Percentiles rank a stretch among this genome's conserved stretches.
phyloP scores from a whole-genome alignment of 139 green algal species.

The Chlamydomonas incerta region DNA sequence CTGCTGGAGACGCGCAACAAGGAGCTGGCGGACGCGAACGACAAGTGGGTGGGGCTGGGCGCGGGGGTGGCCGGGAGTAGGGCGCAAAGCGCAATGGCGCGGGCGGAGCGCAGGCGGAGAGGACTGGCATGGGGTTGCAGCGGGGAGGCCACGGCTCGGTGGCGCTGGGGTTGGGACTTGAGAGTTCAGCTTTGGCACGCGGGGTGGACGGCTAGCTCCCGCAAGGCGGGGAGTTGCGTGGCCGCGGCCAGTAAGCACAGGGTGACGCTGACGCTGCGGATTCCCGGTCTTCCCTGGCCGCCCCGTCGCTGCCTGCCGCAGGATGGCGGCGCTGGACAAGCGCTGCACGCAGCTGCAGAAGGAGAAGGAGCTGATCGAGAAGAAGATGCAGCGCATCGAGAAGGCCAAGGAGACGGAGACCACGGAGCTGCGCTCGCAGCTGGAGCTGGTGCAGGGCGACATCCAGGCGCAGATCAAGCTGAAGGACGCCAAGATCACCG shows the following conservation, averaged over 20 bases:
- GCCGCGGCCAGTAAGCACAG: no score
- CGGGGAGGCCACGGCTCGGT: no score
- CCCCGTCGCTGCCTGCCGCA: not conserved
- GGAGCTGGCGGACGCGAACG: conserved; percentile 60
- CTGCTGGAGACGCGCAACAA: conserved; percentile 58
- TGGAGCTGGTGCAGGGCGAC: conserved; percentile 58
- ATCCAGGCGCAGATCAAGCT: conserved; percentile 70
- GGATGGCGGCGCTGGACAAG: conserved; percentile 49
- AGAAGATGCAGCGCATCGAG: conserved; percentile 87
- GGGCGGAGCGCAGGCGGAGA: no score
- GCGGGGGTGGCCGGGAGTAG: no score
- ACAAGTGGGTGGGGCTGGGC: conserved; percentile 16
- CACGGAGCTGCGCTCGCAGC: conserved; percentile 56
- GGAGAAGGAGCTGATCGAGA: conserved; percentile 81
- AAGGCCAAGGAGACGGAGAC: conserved; percentile 63
- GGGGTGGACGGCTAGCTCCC: no score
- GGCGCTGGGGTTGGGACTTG: no score
- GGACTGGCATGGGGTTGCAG: no score
- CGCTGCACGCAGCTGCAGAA: conserved; percentile 60
- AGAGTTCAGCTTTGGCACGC: no score
- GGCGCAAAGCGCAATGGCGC: no score
- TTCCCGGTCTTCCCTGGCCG: no score
- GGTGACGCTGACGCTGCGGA: no score
- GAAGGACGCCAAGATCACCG: conserved; percentile 84
- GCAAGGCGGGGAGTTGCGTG: no score